A percentile compares a stretch with the other conserved stretches of the same genome.
Evolutionary conservation across 345 rosid species (phyloP).

Genomic region (Salix viminalis): DNA sequence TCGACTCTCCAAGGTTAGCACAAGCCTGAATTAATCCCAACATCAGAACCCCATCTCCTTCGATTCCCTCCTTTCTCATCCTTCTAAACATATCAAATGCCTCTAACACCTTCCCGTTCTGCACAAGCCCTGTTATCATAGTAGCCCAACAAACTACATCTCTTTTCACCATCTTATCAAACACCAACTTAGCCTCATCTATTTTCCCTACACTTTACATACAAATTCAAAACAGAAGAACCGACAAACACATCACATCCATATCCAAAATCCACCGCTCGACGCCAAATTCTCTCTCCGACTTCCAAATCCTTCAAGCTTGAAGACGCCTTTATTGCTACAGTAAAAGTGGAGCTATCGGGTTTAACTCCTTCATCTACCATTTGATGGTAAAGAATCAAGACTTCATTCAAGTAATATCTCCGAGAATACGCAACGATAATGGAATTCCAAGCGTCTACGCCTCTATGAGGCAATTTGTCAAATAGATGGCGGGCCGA

Average conservation of each 20-base stretch:
- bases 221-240: constrained; percentile 70
- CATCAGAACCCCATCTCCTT: constrained; percentile 51
- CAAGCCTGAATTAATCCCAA: constrained; percentile 67
- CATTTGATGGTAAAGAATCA: constrained; percentile 53
- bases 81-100: constrained; percentile 45
- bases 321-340: constrained; percentile 64
- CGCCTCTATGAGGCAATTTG: constrained; percentile 43
- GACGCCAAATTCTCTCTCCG: constrained; percentile 54
- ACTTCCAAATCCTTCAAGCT: constrained; percentile 35
- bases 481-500: constrained; percentile 59
- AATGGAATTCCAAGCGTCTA: constrained; percentile 54
- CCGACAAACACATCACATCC: constrained; percentile 58
- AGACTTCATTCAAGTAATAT: constrained; percentile 35
- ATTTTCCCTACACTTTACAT: constrained; percentile 49
- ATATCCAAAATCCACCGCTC: constrained; percentile 57
- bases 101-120: constrained; percentile 38
- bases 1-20: constrained; percentile 42
- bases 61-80: constrained; percentile 60
- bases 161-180: constrained; percentile 48
- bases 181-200: constrained; percentile 46
- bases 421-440: constrained; percentile 50
- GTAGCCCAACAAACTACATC: constrained; percentile 72
- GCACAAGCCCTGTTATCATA: constrained; percentile 61
- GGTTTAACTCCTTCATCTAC: constrained; percentile 43
- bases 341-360: constrained; percentile 71